Percentiles rank a stretch among this genome's conserved stretches.
phyloP scores from a whole-genome alignment of 495 filamentous ascomycete species.

The Thermothielavioides terrestris region DNA sequence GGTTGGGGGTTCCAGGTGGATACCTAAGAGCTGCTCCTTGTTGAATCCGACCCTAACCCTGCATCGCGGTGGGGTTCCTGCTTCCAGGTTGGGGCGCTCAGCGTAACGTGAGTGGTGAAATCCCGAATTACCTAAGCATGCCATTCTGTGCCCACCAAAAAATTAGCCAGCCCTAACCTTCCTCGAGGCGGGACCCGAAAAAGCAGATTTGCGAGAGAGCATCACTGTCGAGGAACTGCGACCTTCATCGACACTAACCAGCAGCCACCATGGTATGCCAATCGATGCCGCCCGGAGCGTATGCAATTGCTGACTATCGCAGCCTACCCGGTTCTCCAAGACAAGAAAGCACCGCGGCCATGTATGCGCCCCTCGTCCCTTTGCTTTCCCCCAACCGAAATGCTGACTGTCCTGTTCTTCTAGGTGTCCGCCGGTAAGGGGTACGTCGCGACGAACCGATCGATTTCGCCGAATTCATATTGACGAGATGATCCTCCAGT shows the following conservation, averaged over 20 bases:
- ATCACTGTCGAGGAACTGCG: slow-evolving; percentile 26
- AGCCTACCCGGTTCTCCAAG: slow-evolving; percentile 34
- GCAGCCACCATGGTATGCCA: slow-evolving; percentile 27
- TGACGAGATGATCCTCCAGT: slow-evolving; percentile 19
- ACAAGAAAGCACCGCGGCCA: slow-evolving; percentile 35
- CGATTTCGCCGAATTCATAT: slow-evolving; percentile 16
- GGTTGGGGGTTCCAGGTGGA: too few species aligned
- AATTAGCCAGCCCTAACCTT: slow-evolving; percentile 31
- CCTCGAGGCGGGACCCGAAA: slow-evolving; percentile 16
- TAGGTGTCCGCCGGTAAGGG: slow-evolving; percentile 35
- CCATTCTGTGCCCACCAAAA: slow-evolving; percentile 27
- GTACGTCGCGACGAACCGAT: slow-evolving; percentile 22
- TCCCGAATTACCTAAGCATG: slow-evolving; percentile 13
- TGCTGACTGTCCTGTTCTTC: slow-evolving; percentile 18
- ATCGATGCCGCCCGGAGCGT: slow-evolving; percentile 2
- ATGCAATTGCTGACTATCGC: slow-evolving; percentile 19
- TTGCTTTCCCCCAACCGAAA: neutral
- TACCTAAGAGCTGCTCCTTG: neutral
- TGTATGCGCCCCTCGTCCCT: slow-evolving; percentile 19
- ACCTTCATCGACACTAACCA: slow-evolving; percentile 28
- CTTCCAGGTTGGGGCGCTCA: neutral
- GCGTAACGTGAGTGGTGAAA: slow-evolving; percentile 18
- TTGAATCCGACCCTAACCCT: slow-evolving; percentile 12
- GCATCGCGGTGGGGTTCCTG: neutral
- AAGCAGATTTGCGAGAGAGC: slow-evolving; percentile 19